Evolutionary conservation across 495 filamentous ascomycete species (phyloP).

Genomic region (Penicillium maclennaniae): DNA sequence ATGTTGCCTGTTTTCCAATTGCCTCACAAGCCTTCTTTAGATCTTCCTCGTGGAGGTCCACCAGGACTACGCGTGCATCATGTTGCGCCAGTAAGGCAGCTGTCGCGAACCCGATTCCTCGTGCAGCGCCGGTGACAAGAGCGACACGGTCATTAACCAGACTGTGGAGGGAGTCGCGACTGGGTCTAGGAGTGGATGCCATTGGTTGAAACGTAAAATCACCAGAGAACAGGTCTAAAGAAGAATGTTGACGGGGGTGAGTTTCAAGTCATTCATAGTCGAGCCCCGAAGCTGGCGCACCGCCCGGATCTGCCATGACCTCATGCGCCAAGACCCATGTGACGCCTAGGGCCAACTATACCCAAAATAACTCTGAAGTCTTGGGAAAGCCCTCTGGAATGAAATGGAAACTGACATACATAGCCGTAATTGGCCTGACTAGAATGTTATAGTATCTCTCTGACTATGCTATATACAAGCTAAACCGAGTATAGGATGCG

Average conservation of each 20-base stretch:
- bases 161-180: not conserved
- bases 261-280: not conserved
- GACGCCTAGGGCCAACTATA: not conserved
- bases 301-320: not conserved
- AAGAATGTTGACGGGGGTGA: not conserved
- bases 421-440: constrained; percentile 39
- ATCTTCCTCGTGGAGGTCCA: constrained; percentile 29
- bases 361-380: no score
- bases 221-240: not conserved
- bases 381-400: constrained; percentile 14
- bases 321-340: not conserved
- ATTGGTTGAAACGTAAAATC: not conserved
- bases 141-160: constrained; percentile 13
- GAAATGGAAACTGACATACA: not conserved
- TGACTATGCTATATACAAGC: not conserved
- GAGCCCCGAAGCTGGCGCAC: not conserved
- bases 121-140: constrained; percentile 35
- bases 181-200: constrained; percentile 14
- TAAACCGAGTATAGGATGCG: constrained; percentile 32
- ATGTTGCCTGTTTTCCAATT: constrained; percentile 13
- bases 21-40: constrained; percentile 13
- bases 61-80: constrained; percentile 35
- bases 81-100: constrained; percentile 26
- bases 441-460: constrained; percentile 22
- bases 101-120: constrained; percentile 32